Percentiles rank a stretch among this genome's conserved stretches.
phyloP scores from a whole-genome alignment of 1,284 basidiomycete genomes.

The Takashimella tepidaria region DNA sequence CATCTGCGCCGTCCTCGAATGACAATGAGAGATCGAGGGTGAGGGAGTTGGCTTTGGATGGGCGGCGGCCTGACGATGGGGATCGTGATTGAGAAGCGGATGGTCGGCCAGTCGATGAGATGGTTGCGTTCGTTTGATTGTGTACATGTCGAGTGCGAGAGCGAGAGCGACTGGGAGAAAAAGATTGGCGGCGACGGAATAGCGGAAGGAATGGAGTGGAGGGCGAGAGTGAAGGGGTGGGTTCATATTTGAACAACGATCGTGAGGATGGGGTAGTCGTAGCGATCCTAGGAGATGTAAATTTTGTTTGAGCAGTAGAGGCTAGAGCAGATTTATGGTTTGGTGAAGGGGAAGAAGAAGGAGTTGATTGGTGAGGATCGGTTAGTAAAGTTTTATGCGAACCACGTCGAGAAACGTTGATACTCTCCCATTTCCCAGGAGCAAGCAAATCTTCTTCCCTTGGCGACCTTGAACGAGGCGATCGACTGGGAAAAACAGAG shows the following conservation, averaged over 20 bases:
- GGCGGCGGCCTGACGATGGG: neutral
- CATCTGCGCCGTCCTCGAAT: neutral
- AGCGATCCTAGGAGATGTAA: neutral
- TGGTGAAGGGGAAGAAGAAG: no score
- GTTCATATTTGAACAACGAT: neutral
- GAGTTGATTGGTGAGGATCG: neutral
- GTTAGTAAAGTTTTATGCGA: neutral
- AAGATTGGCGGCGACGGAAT: neutral
- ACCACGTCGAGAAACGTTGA: neutral
- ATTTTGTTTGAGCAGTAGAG: no score
- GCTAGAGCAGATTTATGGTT: neutral
- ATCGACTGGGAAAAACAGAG: neutral
- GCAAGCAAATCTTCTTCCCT: neutral
- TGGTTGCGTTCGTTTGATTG: neutral
- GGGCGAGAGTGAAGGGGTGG: neutral
- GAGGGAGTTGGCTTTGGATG: neutral
- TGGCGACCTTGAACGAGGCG: neutral
- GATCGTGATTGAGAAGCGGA: neutral
- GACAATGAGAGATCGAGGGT: neutral
- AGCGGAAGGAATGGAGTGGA: neutral
- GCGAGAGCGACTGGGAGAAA: neutral
- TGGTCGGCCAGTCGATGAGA: no score
- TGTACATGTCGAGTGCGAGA: neutral
- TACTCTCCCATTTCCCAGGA: neutral
- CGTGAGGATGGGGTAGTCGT: neutral